Base-by-base conservation (phyloP, 768 basidiomycete genomes). In the Leccinellum rugosiceps region DNA sequence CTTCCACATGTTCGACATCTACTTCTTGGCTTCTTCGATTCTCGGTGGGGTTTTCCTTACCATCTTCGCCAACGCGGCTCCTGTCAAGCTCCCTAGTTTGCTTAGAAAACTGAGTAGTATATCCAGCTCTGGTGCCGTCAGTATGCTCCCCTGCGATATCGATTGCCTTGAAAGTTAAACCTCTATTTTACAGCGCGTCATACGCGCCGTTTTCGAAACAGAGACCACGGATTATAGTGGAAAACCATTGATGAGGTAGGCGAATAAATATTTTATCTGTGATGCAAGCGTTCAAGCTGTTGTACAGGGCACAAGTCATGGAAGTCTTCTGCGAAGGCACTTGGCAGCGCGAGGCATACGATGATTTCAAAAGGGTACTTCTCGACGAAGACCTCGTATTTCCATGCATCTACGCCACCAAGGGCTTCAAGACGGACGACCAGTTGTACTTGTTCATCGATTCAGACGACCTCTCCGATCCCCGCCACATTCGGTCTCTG, bases 361-460 rank as follows among this genome's bases (percentile, higher is more conserved):
- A 66, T 28, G 61, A 63, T 45, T 65, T 55, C 43, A 65, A 53
- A n/a, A 59, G 30, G 14, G 64, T 65, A 23, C 58, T 66, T 19
- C 61, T 65, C 30, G 65, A 65, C 25, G 58, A 65, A 34, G 61
- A 66, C 8, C 19, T 66, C 11, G 28, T 66, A 15, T 66, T 65
- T 45, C 61, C 65, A 9, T 65, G 65, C 58, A 35, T 66, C 28
- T 65, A 66, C 4, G 65, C 64, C 2, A 58, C 65, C 30, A 65
- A 66, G 44, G 64, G 64, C 6, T 66, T 65, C 48, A 66, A 66
- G 32, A 63, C 56, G 11, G 64, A 66, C 8, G 58, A 63, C 9
- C 61, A 65, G 34, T 31, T 60, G 11, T 65, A 66, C 52, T 25
- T 66, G 31, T 65, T 65, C 50, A 60, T 65, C 45, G 65, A 63